These are phyloP conservation scores for Wickerhamomyces subpelliculosus DNA, from an alignment of 805 yeast genomes.

Conservation along the genomic window DNA sequence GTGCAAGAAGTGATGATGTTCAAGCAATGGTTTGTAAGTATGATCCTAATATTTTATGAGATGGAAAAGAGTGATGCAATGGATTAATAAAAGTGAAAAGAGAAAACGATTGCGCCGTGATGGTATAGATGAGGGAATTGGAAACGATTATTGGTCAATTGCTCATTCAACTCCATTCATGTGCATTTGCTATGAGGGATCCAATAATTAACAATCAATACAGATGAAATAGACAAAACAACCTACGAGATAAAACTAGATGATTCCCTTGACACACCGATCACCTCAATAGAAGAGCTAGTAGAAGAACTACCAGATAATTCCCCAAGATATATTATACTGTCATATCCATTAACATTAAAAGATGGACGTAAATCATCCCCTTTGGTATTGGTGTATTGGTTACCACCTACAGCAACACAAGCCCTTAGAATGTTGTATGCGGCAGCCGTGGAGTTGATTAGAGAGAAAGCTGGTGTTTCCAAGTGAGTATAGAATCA, in stretches of 20 bases:
- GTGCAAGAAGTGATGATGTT: conserved; percentile 54
- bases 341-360: conserved; percentile 67
- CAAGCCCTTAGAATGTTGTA: conserved; percentile 81
- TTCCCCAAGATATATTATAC: conserved; percentile 65
- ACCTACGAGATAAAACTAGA: conserved; percentile 46
- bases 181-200: too few species aligned
- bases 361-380: conserved; percentile 66
- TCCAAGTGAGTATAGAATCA: conserved; percentile 24
- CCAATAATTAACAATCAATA: too few species aligned
- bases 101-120: too few species aligned
- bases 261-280: conserved; percentile 34
- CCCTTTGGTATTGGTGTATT: conserved; percentile 78
- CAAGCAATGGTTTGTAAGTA: conserved; percentile 58
- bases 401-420: conserved; percentile 82
- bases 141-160: too few species aligned
- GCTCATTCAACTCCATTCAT: too few species aligned
- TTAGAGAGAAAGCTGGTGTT: conserved; percentile 50
- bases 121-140: too few species aligned
- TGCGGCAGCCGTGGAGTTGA: conserved; percentile 82
- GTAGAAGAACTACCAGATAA: conserved; percentile 77
- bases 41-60: too few species aligned
- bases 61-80: too few species aligned
- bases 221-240: conserved; percentile 48
- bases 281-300: conserved; percentile 51
- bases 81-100: too few species aligned